Percentiles rank a stretch among this genome's conserved stretches.
Evolutionary conservation across 2,329 filamentous ascomycete species (phyloP).

Genomic region (Zelopaecilomyces penicillatus): DNA sequence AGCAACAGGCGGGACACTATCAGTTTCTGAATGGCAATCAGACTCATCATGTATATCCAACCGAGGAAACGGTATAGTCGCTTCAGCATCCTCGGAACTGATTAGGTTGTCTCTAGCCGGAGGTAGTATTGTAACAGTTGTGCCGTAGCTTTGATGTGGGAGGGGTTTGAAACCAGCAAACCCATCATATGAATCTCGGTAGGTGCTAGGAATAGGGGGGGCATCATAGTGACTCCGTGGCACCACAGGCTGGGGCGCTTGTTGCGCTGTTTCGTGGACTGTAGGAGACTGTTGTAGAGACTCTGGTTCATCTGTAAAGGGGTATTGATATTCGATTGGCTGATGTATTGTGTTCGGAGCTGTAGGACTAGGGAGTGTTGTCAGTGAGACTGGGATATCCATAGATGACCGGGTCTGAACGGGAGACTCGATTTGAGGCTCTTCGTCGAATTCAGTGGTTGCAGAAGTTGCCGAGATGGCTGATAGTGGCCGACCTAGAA

Average conservation of each 20-base stretch:
- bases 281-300: constrained; percentile 11
- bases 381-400: constrained; percentile 17
- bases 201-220: constrained; percentile 20
- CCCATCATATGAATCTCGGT: constrained; percentile 30
- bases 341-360: constrained; percentile 15
- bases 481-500: constrained; percentile 46
- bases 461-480: constrained; percentile 52
- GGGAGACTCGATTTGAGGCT: constrained; percentile 54
- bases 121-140: constrained; percentile 42
- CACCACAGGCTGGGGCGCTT: constrained; percentile 14
- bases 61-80: constrained; percentile 25
- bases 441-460: constrained; percentile 64
- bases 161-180: constrained; percentile 10
- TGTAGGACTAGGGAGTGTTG: constrained; percentile 23
- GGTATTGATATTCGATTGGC: constrained; percentile 40
- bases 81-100: constrained; percentile 9
- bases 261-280: constrained; percentile 9
- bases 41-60: constrained; percentile 28
- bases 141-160: constrained; percentile 24
- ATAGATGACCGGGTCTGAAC: constrained; percentile 23
- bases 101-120: constrained; percentile 21
- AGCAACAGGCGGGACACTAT: constrained; percentile 16
- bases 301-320: constrained; percentile 39
- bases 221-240: constrained; percentile 5
- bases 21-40: constrained; percentile 30